Conservation (phyloP, 2,329 filamentous ascomycete species). For the Aureobasidium sp. region DNA sequence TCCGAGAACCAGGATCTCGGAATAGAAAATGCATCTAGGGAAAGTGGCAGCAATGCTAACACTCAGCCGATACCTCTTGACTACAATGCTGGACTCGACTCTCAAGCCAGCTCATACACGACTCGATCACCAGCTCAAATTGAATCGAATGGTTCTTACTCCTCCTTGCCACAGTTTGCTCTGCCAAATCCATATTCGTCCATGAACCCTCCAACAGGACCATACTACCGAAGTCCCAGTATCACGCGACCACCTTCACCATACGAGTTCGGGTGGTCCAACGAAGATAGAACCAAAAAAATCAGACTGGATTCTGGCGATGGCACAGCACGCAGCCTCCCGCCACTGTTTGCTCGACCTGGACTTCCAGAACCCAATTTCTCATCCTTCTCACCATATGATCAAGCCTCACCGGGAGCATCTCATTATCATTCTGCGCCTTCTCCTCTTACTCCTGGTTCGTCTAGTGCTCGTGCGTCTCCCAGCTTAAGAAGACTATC, state of each 20-base stretch:
- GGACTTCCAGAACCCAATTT: conserved; percentile 16
- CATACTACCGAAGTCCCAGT: not conserved
- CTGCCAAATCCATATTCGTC: conserved; percentile 1
- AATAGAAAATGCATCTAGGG: not conserved
- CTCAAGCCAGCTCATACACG: not conserved
- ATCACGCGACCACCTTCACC: not conserved
- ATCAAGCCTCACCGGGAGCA: conserved; percentile 30
- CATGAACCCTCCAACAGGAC: not conserved
- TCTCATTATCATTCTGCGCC: conserved; percentile 26
- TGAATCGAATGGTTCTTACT: not conserved
- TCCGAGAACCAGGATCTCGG: not conserved
- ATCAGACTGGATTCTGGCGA: conserved; percentile 22
- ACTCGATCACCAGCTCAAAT: not conserved
- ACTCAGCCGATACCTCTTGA: not conserved
- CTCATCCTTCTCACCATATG: conserved; percentile 10
- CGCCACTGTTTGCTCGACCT: conserved; percentile 20
- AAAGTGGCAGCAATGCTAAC: not conserved
- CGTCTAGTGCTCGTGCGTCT: conserved; percentile 29
- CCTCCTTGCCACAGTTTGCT: not conserved
- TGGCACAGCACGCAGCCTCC: conserved; percentile 13
- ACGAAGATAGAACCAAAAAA: conserved; percentile 29
- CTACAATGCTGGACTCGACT: not conserved
- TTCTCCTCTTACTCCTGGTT: conserved; percentile 36
- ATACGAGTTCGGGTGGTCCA: not conserved
- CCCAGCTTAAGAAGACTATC: conserved; percentile 48